phyloP scores from a whole-genome alignment of 164 flowering plant genomes.

The Magnolia sinica region DNA sequence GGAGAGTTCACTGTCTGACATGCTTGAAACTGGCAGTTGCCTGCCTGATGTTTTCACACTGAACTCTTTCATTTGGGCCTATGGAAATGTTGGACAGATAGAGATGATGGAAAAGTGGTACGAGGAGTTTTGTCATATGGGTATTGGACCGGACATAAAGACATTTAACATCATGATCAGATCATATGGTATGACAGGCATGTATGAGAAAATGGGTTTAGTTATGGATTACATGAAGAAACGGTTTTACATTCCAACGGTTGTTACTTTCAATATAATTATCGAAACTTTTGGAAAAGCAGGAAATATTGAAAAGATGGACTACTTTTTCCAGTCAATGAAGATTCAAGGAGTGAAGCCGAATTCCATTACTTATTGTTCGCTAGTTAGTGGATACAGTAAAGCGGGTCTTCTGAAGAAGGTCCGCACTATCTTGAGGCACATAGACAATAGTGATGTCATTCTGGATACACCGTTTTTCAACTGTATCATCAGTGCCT shows the following conservation, averaged over 20 bases:
- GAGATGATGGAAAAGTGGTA: conserved; percentile 82
- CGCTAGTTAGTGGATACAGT: conserved; percentile 68
- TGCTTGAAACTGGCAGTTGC: conserved; percentile 60
- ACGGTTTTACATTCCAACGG: conserved; percentile 61
- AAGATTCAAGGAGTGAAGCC: conserved; percentile 86
- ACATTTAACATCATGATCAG: conserved; percentile 73
- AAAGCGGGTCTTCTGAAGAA: conserved; percentile 50
- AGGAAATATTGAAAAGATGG: conserved; percentile 71
- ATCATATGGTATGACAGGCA: conserved; percentile 73
- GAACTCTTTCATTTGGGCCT: conserved; percentile 71
- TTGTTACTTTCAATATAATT: conserved; percentile 65
- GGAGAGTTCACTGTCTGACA: conserved; percentile 57
- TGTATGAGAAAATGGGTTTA: conserved; percentile 62
- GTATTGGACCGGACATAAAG: conserved; percentile 57
- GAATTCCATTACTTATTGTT: conserved; percentile 72
- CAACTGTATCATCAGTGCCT: conserved; percentile 73
- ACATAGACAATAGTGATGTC: conserved; percentile 76
- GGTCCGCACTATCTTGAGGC: conserved; percentile 63
- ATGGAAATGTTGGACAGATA: conserved; percentile 59
- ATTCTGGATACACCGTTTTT: conserved; percentile 76
- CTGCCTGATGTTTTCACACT: conserved; percentile 72
- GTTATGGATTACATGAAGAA: conserved; percentile 73
- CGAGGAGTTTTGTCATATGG: conserved; percentile 79
- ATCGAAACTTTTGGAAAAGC: conserved; percentile 68
- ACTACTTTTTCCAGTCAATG: conserved; percentile 60